These are phyloP conservation scores for Volutella citrinella DNA, from an alignment of 2,329 filamentous ascomycete species.

Conservation along the genomic window DNA sequence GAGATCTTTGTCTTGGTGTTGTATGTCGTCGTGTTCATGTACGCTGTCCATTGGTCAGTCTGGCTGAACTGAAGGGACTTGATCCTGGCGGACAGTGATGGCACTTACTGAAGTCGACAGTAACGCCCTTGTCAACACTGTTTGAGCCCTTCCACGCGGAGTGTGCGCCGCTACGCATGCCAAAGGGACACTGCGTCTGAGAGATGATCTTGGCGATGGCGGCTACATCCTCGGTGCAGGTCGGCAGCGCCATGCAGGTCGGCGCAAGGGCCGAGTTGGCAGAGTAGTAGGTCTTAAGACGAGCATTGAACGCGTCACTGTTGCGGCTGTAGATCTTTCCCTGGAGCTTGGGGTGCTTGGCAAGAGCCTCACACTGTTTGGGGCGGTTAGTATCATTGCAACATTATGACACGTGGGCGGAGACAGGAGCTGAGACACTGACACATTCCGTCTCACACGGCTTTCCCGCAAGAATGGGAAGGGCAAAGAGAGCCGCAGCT, in stretches of 20 bases:
- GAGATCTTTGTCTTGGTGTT: conserved; percentile 25
- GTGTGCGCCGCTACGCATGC: conserved; percentile 32
- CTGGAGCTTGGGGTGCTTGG: no score
- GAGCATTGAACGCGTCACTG: conserved; percentile 24
- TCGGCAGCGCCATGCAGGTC: conserved; percentile 31
- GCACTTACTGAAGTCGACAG: conserved; percentile 26
- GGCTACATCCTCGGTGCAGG: conserved; percentile 8
- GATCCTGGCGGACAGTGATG: no score
- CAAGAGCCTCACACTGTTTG: no score
- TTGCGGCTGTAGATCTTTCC: no score
- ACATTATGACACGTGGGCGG: no score
- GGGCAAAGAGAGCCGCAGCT: no score
- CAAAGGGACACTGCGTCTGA: conserved; percentile 23
- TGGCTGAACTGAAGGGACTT: no score
- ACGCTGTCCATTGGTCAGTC: no score
- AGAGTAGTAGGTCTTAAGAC: conserved; percentile 36
- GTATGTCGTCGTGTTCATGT: conserved; percentile 30
- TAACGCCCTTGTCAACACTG: conserved; percentile 24
- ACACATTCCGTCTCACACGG: no score
- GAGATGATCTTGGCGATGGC: conserved; percentile 9
- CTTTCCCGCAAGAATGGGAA: no score
- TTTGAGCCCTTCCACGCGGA: conserved; percentile 28
- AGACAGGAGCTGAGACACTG: no score
- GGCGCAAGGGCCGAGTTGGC: conserved; percentile 32
- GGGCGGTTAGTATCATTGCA: no score